A percentile compares a stretch with the other conserved stretches of the same genome.
phyloP scores from a whole-genome alignment of 2,329 filamentous ascomycete species.

The Paracorniculantispora psalliotae region DNA sequence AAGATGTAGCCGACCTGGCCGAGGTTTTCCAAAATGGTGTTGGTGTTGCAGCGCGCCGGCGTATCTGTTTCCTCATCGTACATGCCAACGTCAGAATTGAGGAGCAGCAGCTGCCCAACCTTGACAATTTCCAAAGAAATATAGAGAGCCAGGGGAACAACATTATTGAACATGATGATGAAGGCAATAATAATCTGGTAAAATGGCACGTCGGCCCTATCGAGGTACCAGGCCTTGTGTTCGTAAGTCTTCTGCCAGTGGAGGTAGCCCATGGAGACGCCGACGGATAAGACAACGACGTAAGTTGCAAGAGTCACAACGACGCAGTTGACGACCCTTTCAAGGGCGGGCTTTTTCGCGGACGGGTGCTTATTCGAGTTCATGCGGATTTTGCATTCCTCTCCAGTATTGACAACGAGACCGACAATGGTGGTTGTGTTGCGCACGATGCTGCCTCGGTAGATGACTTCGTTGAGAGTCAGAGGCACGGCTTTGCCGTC shows the following conservation, averaged over 20 bases:
- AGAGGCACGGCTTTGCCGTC: conserved; percentile 59
- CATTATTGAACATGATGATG: conserved; percentile 95
- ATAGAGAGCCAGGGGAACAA: conserved; percentile 87
- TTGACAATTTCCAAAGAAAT: conserved; percentile 88
- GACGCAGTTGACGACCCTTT: conserved; percentile 71
- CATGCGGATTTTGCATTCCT: conserved; percentile 90
- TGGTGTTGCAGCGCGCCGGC: conserved; percentile 83
- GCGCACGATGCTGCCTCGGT: conserved; percentile 77
- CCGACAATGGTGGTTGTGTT: conserved; percentile 73
- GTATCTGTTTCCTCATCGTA: conserved; percentile 81
- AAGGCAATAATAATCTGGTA: conserved; percentile 83
- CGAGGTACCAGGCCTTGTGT: conserved; percentile 69
- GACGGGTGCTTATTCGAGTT: conserved; percentile 85
- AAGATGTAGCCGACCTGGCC: conserved; percentile 89
- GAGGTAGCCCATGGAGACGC: conserved; percentile 77
- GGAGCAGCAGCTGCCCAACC: conserved; percentile 68
- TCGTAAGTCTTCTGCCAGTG: conserved; percentile 69
- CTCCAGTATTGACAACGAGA: conserved; percentile 80
- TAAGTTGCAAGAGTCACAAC: conserved; percentile 77
- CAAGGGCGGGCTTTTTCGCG: conserved; percentile 76
- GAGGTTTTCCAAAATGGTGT: conserved; percentile 90
- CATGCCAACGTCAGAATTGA: conserved; percentile 82
- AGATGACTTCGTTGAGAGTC: conserved; percentile 77
- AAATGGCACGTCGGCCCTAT: conserved; percentile 64
- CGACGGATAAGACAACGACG: conserved; percentile 71